These are phyloP conservation scores for Amoebophrya sp. DNA, from an alignment of 169 alveolate species.

Conservation along the genomic window DNA sequence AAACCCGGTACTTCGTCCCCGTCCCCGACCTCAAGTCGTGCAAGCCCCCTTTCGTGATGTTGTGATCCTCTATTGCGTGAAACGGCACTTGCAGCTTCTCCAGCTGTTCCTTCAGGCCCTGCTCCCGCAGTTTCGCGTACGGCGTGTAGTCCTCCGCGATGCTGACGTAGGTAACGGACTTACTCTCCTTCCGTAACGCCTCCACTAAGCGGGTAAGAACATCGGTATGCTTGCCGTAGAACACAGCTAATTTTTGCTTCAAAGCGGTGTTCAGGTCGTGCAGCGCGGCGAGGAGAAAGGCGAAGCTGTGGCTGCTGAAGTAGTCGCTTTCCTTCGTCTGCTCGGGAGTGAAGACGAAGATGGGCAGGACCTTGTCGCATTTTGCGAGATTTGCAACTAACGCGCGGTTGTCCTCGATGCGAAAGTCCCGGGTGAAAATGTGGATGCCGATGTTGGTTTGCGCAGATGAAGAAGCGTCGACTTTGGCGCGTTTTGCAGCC, in stretches of 20 bases:
- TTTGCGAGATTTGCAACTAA: neutral
- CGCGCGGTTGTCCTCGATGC: neutral
- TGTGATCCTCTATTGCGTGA: neutral
- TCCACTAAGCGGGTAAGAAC: neutral
- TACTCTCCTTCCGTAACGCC: neutral
- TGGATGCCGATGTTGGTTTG: neutral
- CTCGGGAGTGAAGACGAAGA: neutral
- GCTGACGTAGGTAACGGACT: neutral
- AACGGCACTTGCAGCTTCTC: neutral
- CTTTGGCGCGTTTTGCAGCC: no score
- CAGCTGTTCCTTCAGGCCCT: neutral
- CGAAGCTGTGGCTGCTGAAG: neutral
- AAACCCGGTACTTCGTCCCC: neutral
- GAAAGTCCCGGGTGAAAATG: constrained; percentile 7
- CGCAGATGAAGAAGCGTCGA: no score
- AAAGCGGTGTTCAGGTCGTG: neutral
- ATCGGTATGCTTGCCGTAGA: neutral
- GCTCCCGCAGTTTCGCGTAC: neutral
- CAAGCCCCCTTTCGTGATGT: neutral
- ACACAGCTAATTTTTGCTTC: no score
- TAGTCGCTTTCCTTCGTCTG: neutral
- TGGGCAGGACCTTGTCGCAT: neutral
- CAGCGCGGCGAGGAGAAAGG: neutral
- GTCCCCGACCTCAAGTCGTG: neutral
- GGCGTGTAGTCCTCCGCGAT: constrained; percentile 6